Evolutionary conservation across 148 eudicot genomes (phyloP), one percentile per base, ranked within the genome.

Genomic region (Rhododendron molle): DNA sequence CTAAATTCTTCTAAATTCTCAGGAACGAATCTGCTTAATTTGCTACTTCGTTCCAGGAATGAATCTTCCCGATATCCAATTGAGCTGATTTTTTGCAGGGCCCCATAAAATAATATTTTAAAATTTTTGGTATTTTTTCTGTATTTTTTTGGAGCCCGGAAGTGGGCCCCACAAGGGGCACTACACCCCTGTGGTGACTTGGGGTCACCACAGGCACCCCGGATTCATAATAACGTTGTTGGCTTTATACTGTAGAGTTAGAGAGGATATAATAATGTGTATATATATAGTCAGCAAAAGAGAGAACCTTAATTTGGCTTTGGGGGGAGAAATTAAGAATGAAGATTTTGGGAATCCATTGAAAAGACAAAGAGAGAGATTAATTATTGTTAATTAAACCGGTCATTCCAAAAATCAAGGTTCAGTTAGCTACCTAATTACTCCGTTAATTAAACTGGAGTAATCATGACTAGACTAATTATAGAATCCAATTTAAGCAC

Each of bases 331-430:
- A 7, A n/a, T n/a, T n/a, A n/a, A 83, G 16, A 65, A 36, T 80
- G 83, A 34, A 16, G 50, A 50, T 86, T 86, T 81, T 34, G 56
- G 54, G 83, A 13, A 38, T 67, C 86, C 65, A 85, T 78, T 34
- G 14, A 52, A 81, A 81, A 81, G 52, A 76, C 69, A 60, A 76
- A 82, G 49, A 79, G 84, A 83, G 84, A 34, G 89, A 81, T 84
- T 80, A 74, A 84, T 80, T 83, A 23, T 67, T 81, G 71, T 77
- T 46, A n/a, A n/a, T n/a, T 84, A 84, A 87, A 87, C 84, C 47
- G 72, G 58, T 87, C 86, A 18, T 49, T 80, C 86, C 86, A 52
- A 81, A 87, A 84, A 80, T 87, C 84, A 87, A 87, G 83, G 89
- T 80, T 72, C 73, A 6, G 44, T 34, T 87, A 72, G 26, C 50